Conservation (phyloP, 2,329 filamentous ascomycete species). For the Tolypocladium album region DNA sequence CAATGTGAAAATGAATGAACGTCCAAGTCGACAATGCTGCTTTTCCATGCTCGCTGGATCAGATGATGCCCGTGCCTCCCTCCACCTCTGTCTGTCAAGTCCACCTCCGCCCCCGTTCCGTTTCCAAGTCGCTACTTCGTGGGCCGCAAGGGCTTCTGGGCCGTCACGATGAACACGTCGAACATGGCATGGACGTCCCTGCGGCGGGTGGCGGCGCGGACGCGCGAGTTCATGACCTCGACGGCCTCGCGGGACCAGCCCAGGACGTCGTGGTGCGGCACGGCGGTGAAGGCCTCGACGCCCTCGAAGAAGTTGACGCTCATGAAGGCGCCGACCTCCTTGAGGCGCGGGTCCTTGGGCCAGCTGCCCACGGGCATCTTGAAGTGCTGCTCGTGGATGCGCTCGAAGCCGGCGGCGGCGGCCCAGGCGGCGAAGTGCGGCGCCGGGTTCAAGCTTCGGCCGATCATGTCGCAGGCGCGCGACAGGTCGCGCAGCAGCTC, state of each 20-base stretch:
- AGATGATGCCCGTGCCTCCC: neutral
- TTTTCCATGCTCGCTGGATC: neutral
- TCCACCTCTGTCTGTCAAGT: too few species aligned
- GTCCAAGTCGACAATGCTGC: neutral
- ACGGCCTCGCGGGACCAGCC: constrained; percentile 31
- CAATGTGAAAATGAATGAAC: neutral
- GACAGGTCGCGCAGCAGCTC: constrained; percentile 14
- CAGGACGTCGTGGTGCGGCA: constrained; percentile 24
- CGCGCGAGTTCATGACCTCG: constrained; percentile 21
- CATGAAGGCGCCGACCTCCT: constrained; percentile 29
- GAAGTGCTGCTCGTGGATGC: constrained; percentile 16
- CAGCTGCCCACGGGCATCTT: constrained; percentile 26
- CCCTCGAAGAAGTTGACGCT: constrained; percentile 24
- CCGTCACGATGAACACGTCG: constrained; percentile 18
- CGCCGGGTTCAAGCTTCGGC: constrained; percentile 17
- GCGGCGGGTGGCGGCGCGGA: constrained; percentile 13
- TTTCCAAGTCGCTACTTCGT: neutral
- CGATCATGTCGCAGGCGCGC: constrained; percentile 14
- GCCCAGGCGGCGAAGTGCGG: constrained; percentile 17
- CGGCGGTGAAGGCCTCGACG: constrained; percentile 25
- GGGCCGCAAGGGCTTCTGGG: constrained; percentile 11
- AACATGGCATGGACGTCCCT: constrained; percentile 17
- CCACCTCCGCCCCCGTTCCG: too few species aligned
- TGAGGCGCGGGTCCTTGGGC: constrained; percentile 29
- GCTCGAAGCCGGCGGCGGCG: constrained; percentile 19